Evolutionary conservation across 1,284 basidiomycete genomes (phyloP), one percentile per base, ranked within the genome.

Genomic region (Fomes fomentarius): DNA sequence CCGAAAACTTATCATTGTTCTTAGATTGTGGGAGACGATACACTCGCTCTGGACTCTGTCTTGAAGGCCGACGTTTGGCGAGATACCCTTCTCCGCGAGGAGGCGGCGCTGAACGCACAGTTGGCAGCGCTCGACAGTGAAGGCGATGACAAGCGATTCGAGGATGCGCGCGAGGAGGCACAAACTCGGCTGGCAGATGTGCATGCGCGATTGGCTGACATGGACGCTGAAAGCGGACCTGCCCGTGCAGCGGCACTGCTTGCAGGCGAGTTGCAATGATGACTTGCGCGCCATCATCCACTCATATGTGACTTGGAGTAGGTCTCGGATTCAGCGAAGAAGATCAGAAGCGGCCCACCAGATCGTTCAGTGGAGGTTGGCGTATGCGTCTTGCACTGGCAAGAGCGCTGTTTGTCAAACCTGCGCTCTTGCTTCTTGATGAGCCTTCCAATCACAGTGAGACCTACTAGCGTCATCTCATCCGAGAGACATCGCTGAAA

Each of bases 211-310:
- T 76, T 99, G 43, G 85, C 96, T 33, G 97, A 99, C 45, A 99
- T 99, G 89, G 97, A 99, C 63, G 96, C 96, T 3, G 96, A 95
- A 69, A 96, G 92, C 62, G 97, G 96, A 4, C 97, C 97, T 10
- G 91, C 94, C 4, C 78, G 97, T 57, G 97, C 97, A 17, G 94
- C 94, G 5, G 83, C 91, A 7, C 76, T 98, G 25, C 80, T 99
- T 43, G 94, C 93, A 38, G 96, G 95, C 86, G 54, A 46, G 70
- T 17, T 28, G 61, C 8, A 19, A 7, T 4, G 50, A 7, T 17
- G 31, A 12, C 25, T 14, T 34, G 30, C 24, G 40, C 19, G 8
- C 7, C 35, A 34, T 1, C 9, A 3, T 5, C 10, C 3, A 6
- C 28, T 26, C 44, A n/a, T 17, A 22, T 46, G 40, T 47, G 17